Base-by-base conservation (phyloP, 441 rosid genomes). In the Pelargonium australe region DNA sequence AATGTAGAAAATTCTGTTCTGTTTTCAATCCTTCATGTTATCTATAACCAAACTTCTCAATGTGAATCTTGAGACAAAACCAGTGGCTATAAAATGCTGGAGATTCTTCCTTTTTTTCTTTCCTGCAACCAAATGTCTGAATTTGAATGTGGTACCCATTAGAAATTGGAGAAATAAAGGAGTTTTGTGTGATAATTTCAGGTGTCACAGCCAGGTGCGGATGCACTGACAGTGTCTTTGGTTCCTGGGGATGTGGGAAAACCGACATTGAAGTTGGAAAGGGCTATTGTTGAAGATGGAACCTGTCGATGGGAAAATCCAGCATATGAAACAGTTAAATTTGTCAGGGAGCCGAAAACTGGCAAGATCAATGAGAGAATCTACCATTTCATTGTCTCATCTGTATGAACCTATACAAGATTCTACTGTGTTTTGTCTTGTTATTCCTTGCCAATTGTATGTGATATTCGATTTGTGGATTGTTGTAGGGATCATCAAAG, bases 191-290 rank as follows among this genome's bases (percentile, higher is more conserved):
- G 45, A 53, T 53, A 17, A n/a, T 67, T 64, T 72, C 66, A 90
- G 96, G 89, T 86, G 63, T 58, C 84, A 10, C 78, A 77, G 71
- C 66, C 78, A 34, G 80, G 82, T 57, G 85, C 53, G 72, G 87
- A 87, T 67, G 80, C 84, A 67, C 71, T 90, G 81, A 71, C 70
- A 77, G 68, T 92, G 40, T 83, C 90, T 9, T 77, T 89, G 75
- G 89, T 90, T 77, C 95, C 96, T 51, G 89, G 89, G 20, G 96
- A 90, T 41, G 77, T 73, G 7, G 89, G 89, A 7, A 90, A 86
- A 77, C 86, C 93, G 44, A 85, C 93, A 13, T 78, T 76, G 66
- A 86, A 81, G 69, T 76, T 78, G 74, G 93, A 88, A 80, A 90
- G 87, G 75, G 85, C 91, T 62, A 53, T 77, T 12, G 77, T 87